phyloP scores from a whole-genome alignment of 768 basidiomycete genomes.

The Lactarius hengduanensis region DNA sequence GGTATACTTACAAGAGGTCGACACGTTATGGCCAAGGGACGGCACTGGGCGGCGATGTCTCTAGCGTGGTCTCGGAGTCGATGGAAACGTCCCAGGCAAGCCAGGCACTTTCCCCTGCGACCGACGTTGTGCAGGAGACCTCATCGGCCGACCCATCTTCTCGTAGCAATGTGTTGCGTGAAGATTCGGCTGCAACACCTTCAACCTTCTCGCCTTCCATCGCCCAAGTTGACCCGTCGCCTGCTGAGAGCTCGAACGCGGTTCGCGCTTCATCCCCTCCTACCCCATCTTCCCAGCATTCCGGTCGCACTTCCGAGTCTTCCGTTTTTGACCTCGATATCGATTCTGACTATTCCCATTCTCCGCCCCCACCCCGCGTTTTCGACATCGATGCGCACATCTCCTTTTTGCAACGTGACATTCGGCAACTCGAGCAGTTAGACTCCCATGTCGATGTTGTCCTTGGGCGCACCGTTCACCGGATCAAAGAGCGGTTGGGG shows the following conservation, averaged over 20 bases:
- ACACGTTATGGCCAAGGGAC: constrained; percentile 4
- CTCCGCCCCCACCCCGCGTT: constrained; percentile 36
- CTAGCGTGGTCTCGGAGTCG: neutral
- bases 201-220: neutral
- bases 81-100: neutral
- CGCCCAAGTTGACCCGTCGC: no score
- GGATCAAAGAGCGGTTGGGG: constrained; percentile 73
- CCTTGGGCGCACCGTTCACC: constrained; percentile 52
- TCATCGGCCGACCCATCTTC: neutral
- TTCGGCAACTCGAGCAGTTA: constrained; percentile 49
- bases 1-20: constrained; percentile 38
- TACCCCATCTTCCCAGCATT: neutral
- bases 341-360: constrained; percentile 32
- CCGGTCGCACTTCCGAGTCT: constrained; percentile 4
- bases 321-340: constrained; percentile 38
- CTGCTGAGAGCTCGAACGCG: neutral
- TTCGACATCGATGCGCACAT: constrained; percentile 59
- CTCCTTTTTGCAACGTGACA: constrained; percentile 52
- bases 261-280: neutral
- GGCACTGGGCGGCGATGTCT: neutral
- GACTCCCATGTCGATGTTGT: constrained; percentile 42
- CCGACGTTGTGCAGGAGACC: neutral
- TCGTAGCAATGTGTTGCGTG: neutral
- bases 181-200: neutral
- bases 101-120: neutral